Evolutionary conservation across 1,284 basidiomycete species (phyloP), one percentile per base, ranked within the genome.

Genomic region (Fomitiporia mediterranea): DNA sequence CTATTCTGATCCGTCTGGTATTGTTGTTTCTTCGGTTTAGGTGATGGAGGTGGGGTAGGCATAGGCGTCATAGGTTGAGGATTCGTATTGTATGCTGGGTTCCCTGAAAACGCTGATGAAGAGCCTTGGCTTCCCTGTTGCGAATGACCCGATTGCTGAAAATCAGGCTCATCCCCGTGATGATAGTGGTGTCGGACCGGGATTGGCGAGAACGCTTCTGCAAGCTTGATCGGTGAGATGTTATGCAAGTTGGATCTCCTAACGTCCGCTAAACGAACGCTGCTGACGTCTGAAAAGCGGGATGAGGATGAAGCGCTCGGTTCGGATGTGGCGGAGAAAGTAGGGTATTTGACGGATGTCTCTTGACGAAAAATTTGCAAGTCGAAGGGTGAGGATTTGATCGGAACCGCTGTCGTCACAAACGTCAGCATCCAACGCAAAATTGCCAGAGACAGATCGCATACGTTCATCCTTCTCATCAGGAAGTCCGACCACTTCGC

Each of bases 1-100:
- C 92, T 80, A 32, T 76, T 86, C 67, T 97, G 97, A 69, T 99
- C 97, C 0, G 97, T 99, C 70, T 99, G 97, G 70, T 94, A 99
- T 68, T 98, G 95, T 67, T 96, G 94, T 70, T 98, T 98, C 76
- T 98, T 98, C 6, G 91, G 93, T 67, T 96, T 97, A 15, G 85
- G 86, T 21, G 87, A 86, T 0, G 89, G 89, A 1, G 93, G 89
- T 0, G 95, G 95, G 0, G 92, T 84, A 2, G 95, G 94, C 23
- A 91, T 92, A 1, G 93, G 94, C 2, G 91, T 95, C 11, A 83
- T 81, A 3, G 89, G 81, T 65, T 91, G 87, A 17, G 79, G 69
- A 30, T 82, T 77, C 64, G 79, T 83, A 21, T 71, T 72, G 1
- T 72, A 70, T 58, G 69, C 74, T 23, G 73, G 70, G 38, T 72